Conservation (phyloP, 73 alveolate species). For the Uronychia setigera region DNA sequence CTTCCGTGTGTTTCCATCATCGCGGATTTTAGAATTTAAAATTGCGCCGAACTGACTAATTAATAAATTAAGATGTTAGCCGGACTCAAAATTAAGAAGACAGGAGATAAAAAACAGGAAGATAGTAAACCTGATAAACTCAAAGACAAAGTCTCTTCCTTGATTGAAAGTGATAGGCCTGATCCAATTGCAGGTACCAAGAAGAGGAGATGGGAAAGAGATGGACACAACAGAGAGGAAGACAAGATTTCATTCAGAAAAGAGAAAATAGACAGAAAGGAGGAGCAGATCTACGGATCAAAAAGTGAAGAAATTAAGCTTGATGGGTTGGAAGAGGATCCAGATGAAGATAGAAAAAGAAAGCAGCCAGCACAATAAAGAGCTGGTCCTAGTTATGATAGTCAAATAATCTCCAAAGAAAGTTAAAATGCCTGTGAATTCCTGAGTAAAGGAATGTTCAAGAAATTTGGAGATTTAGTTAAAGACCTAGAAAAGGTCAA, state of each 20-base stretch:
- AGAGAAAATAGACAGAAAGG: background rate
- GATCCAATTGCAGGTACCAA: background rate
- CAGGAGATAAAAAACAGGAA: background rate
- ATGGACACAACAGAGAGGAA: background rate
- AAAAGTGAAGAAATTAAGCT: background rate
- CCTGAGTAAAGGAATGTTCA: background rate
- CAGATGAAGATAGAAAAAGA: background rate
- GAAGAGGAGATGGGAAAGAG: background rate
- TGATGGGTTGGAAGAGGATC: background rate
- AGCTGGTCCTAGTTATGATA: background rate
- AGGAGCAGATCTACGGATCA: background rate
- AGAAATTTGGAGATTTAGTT: background rate
- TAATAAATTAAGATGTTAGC: background rate
- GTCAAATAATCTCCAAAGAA: background rate
- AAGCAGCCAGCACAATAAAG: background rate
- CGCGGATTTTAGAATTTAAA: background rate
- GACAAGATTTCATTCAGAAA: background rate
- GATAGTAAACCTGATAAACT: background rate
- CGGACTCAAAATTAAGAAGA: constrained; percentile 18
- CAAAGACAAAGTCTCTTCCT: background rate
- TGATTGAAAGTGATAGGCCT: background rate
- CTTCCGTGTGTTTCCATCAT: background rate
- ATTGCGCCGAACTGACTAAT: background rate
- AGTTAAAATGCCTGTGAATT: background rate
- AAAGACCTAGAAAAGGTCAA: background rate